These are phyloP conservation scores for Suillus plorans DNA, from an alignment of 768 basidiomycete genomes.

Conservation along the genomic window DNA sequence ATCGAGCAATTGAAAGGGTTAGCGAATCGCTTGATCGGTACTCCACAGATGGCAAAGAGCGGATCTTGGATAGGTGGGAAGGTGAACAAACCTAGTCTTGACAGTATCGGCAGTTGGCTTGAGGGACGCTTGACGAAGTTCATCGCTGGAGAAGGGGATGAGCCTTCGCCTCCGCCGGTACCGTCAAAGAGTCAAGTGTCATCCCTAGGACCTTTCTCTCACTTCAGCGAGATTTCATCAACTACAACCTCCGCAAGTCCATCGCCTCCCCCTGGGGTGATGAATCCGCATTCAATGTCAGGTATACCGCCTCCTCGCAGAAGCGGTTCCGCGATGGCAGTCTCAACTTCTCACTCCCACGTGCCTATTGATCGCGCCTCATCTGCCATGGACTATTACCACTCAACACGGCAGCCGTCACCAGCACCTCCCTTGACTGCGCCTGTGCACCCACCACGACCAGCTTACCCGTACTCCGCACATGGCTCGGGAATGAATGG, in stretches of 20 bases:
- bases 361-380: slow-evolving; percentile 67
- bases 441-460: slow-evolving; percentile 46
- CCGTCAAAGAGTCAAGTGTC: slow-evolving; percentile 39
- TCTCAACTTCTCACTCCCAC: slow-evolving; percentile 47
- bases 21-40: slow-evolving; percentile 72
- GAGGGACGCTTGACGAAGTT: slow-evolving; percentile 92
- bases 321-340: slow-evolving; percentile 69
- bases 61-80: slow-evolving; percentile 88
- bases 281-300: slow-evolving; percentile 36
- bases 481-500: slow-evolving; percentile 26
- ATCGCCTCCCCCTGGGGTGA: slow-evolving; percentile 65
- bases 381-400: slow-evolving; percentile 74
- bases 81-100: slow-evolving; percentile 86
- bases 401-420: slow-evolving; percentile 48
- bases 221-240: slow-evolving; percentile 91
- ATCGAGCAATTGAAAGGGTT: slow-evolving; percentile 76
- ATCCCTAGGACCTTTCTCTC: slow-evolving; percentile 82
- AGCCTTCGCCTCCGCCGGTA: slow-evolving; percentile 35
- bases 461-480: slow-evolving; percentile 24
- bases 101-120: slow-evolving; percentile 89
- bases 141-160: slow-evolving; percentile 87
- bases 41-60: slow-evolving; percentile 71
- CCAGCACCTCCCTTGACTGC: slow-evolving; percentile 54
- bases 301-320: slow-evolving; percentile 48
- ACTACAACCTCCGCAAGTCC: slow-evolving; percentile 70